phyloP scores from a whole-genome alignment of 2,329 filamentous ascomycete genomes.

The Albifimbria verrucaria region DNA sequence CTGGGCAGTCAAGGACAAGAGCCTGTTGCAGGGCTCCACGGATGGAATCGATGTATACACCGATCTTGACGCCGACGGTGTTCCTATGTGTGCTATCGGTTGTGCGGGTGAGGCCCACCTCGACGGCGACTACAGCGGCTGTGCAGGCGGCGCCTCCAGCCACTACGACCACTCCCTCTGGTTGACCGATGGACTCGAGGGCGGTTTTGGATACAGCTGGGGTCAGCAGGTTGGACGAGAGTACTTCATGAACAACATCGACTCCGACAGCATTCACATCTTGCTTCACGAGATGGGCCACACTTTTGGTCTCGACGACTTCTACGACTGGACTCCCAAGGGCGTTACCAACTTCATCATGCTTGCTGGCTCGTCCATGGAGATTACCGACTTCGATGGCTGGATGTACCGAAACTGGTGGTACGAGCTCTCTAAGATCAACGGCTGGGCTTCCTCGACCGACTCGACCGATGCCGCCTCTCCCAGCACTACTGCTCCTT shows the following conservation, averaged over 20 bases:
- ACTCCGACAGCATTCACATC: slow-evolving; percentile 37
- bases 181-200: slow-evolving; percentile 40
- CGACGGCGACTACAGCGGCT: slow-evolving; percentile 36
- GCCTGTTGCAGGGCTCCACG: slow-evolving; percentile 32
- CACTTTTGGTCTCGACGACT: slow-evolving; percentile 37
- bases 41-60: slow-evolving; percentile 37
- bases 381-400: slow-evolving; percentile 44
- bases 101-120: slow-evolving; percentile 42
- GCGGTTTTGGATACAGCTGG: slow-evolving; percentile 43
- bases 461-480: neutral
- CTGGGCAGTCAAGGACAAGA: slow-evolving; percentile 36
- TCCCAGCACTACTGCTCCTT: neutral
- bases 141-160: slow-evolving; percentile 24
- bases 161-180: slow-evolving; percentile 44
- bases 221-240: slow-evolving; percentile 40
- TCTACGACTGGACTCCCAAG: slow-evolving; percentile 39
- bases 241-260: slow-evolving; percentile 38
- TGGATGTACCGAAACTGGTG: slow-evolving; percentile 48
- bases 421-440: slow-evolving; percentile 26
- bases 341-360: slow-evolving; percentile 42
- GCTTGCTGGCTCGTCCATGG: slow-evolving; percentile 36
- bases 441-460: slow-evolving; percentile 16
- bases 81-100: slow-evolving; percentile 32
- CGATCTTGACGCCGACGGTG: slow-evolving; percentile 32
- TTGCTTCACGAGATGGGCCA: slow-evolving; percentile 44